Percentiles rank a stretch among this genome's conserved stretches.
Conservation (phyloP, 192 early-diverging fungal genomes). For the Coemansia sp. region DNA sequence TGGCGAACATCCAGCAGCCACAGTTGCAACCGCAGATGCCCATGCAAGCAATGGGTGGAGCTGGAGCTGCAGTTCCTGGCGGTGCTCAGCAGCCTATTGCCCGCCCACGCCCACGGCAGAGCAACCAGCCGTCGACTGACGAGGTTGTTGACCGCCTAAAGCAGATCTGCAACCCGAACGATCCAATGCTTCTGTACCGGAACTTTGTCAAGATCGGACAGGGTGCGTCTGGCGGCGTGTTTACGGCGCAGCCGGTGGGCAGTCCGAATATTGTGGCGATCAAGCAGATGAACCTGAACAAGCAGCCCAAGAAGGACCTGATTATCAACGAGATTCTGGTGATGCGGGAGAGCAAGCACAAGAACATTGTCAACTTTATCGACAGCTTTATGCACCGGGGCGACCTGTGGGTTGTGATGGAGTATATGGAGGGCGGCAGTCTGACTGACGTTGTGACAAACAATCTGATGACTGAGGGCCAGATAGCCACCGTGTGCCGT, state of each 20-base stretch:
- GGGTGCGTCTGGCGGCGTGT: constrained; percentile 95
- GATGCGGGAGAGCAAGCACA: constrained; percentile 85
- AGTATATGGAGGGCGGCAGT: constrained; percentile 95
- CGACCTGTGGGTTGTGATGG: constrained; percentile 95
- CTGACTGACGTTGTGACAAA: constrained; percentile 93
- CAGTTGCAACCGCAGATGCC: constrained; percentile 25
- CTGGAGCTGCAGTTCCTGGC: constrained; percentile 12
- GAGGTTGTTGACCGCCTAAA: constrained; percentile 83
- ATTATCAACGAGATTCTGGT: constrained; percentile 93
- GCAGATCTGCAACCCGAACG: constrained; percentile 81
- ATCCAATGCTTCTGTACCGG: constrained; percentile 83
- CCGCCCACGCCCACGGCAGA: constrained; percentile 58
- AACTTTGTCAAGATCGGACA: constrained; percentile 91
- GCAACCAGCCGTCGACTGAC: constrained; percentile 61
- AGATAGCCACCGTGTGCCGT: constrained; percentile 86
- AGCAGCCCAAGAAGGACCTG: constrained; percentile 94
- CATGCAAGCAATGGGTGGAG: constrained; percentile 11
- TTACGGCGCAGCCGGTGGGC: constrained; percentile 70
- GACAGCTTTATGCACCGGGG: constrained; percentile 80
- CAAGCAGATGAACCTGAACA: constrained; percentile 95
- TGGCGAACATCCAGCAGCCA: constrained; percentile 11
- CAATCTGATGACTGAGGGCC: constrained; percentile 83
- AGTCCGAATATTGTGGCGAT: constrained; percentile 80
- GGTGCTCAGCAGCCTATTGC: constrained; percentile 31
- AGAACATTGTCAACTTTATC: constrained; percentile 94